A percentile compares a stretch with the other conserved stretches of the same genome.
Conservation (phyloP, 441 rosid species). For the Euphorbia celastroides region DNA sequence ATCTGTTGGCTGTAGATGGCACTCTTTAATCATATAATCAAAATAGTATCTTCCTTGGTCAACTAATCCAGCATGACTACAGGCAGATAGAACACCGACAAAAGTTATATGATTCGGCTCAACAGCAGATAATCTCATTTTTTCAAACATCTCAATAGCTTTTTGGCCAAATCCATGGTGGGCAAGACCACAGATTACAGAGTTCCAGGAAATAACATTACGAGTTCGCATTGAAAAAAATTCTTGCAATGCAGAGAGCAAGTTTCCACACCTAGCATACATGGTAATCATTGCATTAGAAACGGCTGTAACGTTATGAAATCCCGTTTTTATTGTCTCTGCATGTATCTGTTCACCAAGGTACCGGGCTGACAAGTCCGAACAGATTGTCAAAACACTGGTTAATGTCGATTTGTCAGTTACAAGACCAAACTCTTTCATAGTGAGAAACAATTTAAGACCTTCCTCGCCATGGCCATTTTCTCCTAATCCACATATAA, state of each 20-base stretch:
- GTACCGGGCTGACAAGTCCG: conserved; percentile 26
- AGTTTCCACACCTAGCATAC: conserved; percentile 41
- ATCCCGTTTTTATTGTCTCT: conserved; percentile 23
- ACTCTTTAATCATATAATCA: conserved; percentile 30
- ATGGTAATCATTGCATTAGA: conserved; percentile 37
- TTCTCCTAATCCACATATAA: conserved; percentile 37
- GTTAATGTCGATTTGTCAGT: conserved; percentile 38
- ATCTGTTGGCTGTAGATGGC: conserved; percentile 27
- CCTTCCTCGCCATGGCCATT: conserved; percentile 37
- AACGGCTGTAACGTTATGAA: conserved; percentile 23
- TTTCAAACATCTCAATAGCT: conserved; percentile 35
- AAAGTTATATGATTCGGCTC: conserved; percentile 36
- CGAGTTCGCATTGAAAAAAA: conserved; percentile 31
- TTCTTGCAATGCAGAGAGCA: conserved; percentile 30
- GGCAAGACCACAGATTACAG: conserved; percentile 36
- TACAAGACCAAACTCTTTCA: conserved; percentile 27
- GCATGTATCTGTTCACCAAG: conserved; percentile 32
- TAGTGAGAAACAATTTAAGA: conserved; percentile 26
- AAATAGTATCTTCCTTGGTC: conserved; percentile 35
- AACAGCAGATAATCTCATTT: conserved; percentile 28
- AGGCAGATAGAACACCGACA: conserved; percentile 33
- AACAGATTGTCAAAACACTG: conserved; percentile 34
- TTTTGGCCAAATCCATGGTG: conserved; percentile 31
- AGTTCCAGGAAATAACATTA: conserved; percentile 41
- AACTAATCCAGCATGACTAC: conserved; percentile 43